A percentile compares a stretch with the other conserved stretches of the same genome.
Conservation (phyloP, 1,284 basidiomycete genomes). For the Apiotrichum domesticum region DNA sequence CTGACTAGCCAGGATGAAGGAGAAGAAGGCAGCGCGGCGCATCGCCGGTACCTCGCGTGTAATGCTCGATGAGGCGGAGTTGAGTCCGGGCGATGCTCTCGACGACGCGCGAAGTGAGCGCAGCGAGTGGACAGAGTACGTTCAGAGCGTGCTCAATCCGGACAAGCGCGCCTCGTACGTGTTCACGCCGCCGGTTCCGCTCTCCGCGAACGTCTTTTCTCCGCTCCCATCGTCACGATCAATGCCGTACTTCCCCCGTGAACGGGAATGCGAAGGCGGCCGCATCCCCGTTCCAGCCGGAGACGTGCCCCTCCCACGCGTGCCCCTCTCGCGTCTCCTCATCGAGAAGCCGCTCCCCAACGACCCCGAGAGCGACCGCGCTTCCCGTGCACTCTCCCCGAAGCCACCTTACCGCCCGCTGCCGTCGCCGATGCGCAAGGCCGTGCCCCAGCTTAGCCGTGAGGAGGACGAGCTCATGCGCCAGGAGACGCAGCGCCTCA, state of each 20-base stretch:
- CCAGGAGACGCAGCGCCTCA: neutral
- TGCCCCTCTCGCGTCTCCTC: too few species aligned
- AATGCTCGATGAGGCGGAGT: neutral
- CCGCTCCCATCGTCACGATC: neutral
- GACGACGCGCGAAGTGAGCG: neutral
- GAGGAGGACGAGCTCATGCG: neutral
- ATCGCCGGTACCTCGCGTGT: neutral
- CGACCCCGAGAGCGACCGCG: neutral
- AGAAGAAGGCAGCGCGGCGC: neutral
- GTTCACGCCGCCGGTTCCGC: neutral
- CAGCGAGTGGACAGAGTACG: conserved; percentile 4
- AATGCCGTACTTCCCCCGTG: too few species aligned
- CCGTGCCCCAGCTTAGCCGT: neutral
- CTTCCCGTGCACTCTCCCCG: neutral
- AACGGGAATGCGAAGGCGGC: too few species aligned
- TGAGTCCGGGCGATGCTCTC: neutral
- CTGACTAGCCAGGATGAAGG: neutral
- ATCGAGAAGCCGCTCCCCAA: too few species aligned
- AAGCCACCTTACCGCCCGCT: neutral
- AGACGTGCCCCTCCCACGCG: too few species aligned
- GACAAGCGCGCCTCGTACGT: neutral
- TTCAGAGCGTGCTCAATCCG: neutral
- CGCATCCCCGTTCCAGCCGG: too few species aligned
- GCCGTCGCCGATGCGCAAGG: neutral
- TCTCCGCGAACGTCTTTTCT: neutral